Evolutionary conservation across 192 early-diverging fungal species (phyloP), one percentile per base, ranked within the genome.

Genomic region (Rhizophagus clarus): DNA sequence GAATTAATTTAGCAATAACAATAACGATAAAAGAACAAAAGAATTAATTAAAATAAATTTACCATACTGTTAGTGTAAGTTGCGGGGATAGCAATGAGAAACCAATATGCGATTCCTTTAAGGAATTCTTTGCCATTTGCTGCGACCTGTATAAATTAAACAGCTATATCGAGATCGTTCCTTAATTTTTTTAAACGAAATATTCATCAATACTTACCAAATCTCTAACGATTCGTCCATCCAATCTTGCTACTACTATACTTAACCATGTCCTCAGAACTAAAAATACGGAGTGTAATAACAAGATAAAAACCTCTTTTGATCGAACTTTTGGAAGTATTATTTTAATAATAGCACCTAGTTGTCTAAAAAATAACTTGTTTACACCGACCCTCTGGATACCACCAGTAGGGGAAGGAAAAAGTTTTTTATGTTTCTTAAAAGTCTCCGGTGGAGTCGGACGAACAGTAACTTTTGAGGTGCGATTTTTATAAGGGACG

Each of bases 1-100:
- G 40, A 26, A 26, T 67, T 24, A 51, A 72, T 70, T 40, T 29
- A 1, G 6, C 28, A 37, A 20, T 60, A 40, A 40, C 8, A 40
- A 40, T 40, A 40, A 40, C 37, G 28, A 69, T 5, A 56, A 34
- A 17, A 79, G 29, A 74, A 61, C 17, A 12, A 73, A 64, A 47
- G n/a, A 0, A 61, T 47, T n/a, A 83, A 75, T 84, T 69, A 45
- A 79, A 66, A 79, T 82, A 7, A 56, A 68, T 87, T 84, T 85
- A 94, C 96, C 97, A 98, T 98, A 85, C 93, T 95, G 85, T 98
- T 98, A 56, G 97, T 99, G 83, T 97, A 99, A 9, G 96, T 97
- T 8, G 97, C 96, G 24, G 97, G 97, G 8, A 99, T 85, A 17
- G 97, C 95, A 81, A 99, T 96, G 26, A 92, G 90, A 82, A 99